Base-by-base conservation (phyloP, 2,329 filamentous ascomycete species). In the Cercospora berteroae region DNA sequence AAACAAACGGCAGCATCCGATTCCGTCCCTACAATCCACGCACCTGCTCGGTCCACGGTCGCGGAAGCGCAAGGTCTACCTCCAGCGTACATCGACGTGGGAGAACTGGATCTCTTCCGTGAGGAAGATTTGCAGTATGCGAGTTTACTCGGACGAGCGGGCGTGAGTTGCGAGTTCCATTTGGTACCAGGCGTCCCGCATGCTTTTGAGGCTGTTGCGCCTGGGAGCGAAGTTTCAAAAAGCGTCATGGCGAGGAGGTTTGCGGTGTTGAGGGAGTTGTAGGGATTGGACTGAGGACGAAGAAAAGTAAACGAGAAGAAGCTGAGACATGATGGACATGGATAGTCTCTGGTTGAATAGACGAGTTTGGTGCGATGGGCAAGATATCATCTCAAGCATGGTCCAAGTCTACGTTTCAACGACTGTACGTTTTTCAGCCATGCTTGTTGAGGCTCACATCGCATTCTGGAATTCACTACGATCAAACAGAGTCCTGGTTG, bases 141-240 rank as follows among this genome's bases (percentile, higher is more conserved):
- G 13, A 73, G 70, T 25, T 78, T 74, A 60, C 70, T 84, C 36
- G 80, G 79, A 67, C 76, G 74, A n/a, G 78, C 77, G 12, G 81
- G 81, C 23, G 80, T 82, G n/a, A 74, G 77, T 33, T 74, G 76
- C 5, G 81, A 84, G 69, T 69, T 83, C 50, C 81, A 83, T 71
- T 74, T 84, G 5, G 81, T 80, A 74, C 79, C 80, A 0, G 80
- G 81, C 1, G 74, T 80, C 13, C 79, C 77, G 33, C 81, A 84
- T 74, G 76, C 72, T 4, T 82, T 80, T 64, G 80, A 83, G 58
- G 64, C 48, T 10, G 56, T 74, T 31, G 71, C 70, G 10, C 67
- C 71, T 9, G 64, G 69, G 25, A 61, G 64, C 5, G 63, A 69
- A 12, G 52, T 63, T 29, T 60, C 66, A 10, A 60, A 68, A 36